Percentiles rank a stretch among this genome's conserved stretches.
Conservation (phyloP, 768 basidiomycete genomes). For the Ramaria sp. region DNA sequence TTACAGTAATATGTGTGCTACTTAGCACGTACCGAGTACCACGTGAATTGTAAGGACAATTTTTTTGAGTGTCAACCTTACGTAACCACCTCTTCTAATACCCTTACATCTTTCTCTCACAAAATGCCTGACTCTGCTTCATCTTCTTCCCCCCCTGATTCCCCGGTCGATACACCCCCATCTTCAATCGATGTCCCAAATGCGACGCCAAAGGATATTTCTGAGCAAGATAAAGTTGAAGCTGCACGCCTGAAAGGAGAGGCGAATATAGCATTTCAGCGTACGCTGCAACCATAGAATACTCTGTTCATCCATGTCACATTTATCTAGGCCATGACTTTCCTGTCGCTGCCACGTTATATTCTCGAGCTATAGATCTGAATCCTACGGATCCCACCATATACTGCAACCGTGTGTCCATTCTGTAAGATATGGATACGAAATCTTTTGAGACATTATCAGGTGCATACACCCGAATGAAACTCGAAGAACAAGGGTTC, state of each 20-base stretch:
- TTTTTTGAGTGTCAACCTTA: neutral
- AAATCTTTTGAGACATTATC: neutral
- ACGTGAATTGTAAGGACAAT: too few relatives aligned
- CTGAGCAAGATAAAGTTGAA: slow-evolving; percentile 58
- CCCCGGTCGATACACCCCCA: neutral
- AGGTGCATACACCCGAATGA: slow-evolving; percentile 78
- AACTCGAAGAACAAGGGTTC: slow-evolving; percentile 89
- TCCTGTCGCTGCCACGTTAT: slow-evolving; percentile 61
- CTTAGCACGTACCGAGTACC: too few relatives aligned
- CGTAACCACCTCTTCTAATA: neutral
- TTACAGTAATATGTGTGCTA: too few relatives aligned
- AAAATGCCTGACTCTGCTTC: slow-evolving; percentile 3
- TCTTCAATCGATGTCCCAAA: neutral
- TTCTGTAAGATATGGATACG: neutral
- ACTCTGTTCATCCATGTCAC: neutral
- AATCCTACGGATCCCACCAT: slow-evolving; percentile 84
- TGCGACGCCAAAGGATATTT: slow-evolving; percentile 37
- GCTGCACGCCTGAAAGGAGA: slow-evolving; percentile 68
- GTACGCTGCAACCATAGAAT: slow-evolving; percentile 28
- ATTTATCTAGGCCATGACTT: slow-evolving; percentile 56
- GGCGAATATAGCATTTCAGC: slow-evolving; percentile 81
- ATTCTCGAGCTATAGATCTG: slow-evolving; percentile 74
- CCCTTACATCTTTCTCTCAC: neutral
- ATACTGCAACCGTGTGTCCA: slow-evolving; percentile 71
- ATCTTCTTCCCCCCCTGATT: neutral